Conservation (phyloP, 129 eudicot genomes). For the Mikania micrantha region DNA sequence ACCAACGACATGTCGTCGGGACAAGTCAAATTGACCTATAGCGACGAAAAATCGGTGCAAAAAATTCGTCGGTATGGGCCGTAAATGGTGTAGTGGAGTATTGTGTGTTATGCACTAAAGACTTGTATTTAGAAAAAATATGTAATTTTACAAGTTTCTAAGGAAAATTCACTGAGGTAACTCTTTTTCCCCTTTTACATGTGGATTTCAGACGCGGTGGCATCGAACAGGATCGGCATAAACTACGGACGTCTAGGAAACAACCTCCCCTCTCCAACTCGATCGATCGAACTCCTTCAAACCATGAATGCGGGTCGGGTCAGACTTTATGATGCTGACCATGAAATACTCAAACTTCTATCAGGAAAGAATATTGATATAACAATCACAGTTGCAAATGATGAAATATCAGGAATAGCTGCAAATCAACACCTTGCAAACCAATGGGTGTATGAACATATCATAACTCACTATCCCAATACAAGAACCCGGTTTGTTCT, state of each 20-base stretch:
- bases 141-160: no score
- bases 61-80: no score
- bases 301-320: conserved; percentile 40
- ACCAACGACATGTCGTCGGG: no score
- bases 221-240: conserved; percentile 38
- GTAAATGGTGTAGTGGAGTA: no score
- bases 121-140: no score
- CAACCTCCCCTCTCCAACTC: conserved; percentile 59
- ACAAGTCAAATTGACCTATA: no score
- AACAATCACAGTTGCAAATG: conserved; percentile 55
- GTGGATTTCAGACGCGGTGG: conserved; percentile 25
- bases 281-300: conserved; percentile 34
- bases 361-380: conserved; percentile 47
- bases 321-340: conserved; percentile 58
- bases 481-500: conserved; percentile 55
- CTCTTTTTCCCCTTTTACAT: not conserved
- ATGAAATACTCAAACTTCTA: conserved; percentile 50
- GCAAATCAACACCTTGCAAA: conserved; percentile 47
- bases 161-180: no score
- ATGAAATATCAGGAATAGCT: conserved; percentile 41
- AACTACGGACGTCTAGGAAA: conserved; percentile 62
- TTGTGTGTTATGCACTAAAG: no score
- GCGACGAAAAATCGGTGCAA: no score
- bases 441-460: conserved; percentile 60
- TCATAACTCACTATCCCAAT: conserved; percentile 49